phyloP scores from a whole-genome alignment of 257 asterid genomes.

The Primulina huaijiensis region DNA sequence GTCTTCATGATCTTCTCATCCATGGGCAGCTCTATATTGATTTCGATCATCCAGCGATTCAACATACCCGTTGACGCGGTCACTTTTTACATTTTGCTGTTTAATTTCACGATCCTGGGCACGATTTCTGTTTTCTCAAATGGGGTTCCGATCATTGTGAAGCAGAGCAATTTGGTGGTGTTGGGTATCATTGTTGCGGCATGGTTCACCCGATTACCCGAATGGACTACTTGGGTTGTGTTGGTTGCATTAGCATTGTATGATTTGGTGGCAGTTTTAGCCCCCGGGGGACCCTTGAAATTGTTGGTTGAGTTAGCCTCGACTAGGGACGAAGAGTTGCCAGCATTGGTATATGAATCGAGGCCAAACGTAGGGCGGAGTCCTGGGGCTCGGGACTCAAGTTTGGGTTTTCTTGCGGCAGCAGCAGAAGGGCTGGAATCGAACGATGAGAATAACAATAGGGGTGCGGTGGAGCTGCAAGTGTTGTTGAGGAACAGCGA shows the following conservation, averaged over 20 bases:
- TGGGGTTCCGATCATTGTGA: conserved; percentile 73
- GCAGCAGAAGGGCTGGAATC: conserved; percentile 38
- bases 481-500: conserved; percentile 33
- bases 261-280: conserved; percentile 83
- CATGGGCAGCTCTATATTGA: conserved; percentile 80
- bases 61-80: conserved; percentile 67
- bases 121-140: conserved; percentile 69
- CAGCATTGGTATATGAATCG: conserved; percentile 87
- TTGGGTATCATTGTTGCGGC: conserved; percentile 89
- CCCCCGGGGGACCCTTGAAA: conserved; percentile 95
- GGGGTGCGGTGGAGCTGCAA: conserved; percentile 50
- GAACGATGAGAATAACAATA: conserved; percentile 27
- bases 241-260: conserved; percentile 84
- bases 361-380: conserved; percentile 57
- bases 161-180: conserved; percentile 72
- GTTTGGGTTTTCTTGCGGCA: conserved; percentile 51
- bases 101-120: conserved; percentile 69
- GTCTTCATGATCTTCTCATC: conserved; percentile 61
- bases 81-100: conserved; percentile 53
- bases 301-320: conserved; percentile 90
- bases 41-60: conserved; percentile 63
- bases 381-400: conserved; percentile 39
- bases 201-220: conserved; percentile 88
- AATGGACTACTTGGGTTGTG: conserved; percentile 95
- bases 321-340: conserved; percentile 76